Evolutionary conservation across 2,329 filamentous ascomycete species (phyloP).

Genomic region (Penicillium aurantiogriseum): DNA sequence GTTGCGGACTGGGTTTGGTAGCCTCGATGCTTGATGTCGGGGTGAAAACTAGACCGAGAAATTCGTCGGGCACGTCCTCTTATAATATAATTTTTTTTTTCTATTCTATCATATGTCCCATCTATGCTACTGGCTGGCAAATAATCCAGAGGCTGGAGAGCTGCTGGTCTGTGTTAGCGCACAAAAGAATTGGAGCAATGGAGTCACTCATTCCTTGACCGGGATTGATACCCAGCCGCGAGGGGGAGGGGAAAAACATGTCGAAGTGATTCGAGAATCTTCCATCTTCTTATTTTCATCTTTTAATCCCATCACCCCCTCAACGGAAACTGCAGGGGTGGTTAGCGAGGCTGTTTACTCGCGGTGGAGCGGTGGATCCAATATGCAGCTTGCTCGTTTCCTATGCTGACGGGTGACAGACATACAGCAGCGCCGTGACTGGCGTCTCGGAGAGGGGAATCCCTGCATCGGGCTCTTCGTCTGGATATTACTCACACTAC

Average conservation of each 20-base stretch:
- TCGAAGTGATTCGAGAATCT: slow-evolving; percentile 20
- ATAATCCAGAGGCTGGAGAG: slow-evolving; percentile 34
- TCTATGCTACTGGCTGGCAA: slow-evolving; percentile 23
- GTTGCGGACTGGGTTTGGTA: neutral
- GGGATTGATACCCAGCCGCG: slow-evolving; percentile 12
- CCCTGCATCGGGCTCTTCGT: slow-evolving; percentile 1
- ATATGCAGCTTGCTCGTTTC: slow-evolving; percentile 27
- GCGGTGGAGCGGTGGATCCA: slow-evolving; percentile 28
- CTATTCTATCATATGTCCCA: slow-evolving; percentile 5
- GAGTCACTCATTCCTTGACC: slow-evolving; percentile 26
- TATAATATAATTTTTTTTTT: slow-evolving; percentile 15
- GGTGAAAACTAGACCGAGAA: slow-evolving; percentile 11
- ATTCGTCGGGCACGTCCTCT: slow-evolving; percentile 7
- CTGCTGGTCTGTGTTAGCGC: slow-evolving; percentile 33
- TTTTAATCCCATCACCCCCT: slow-evolving; percentile 1
- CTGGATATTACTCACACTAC: neutral
- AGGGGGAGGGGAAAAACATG: neutral
- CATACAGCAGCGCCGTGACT: slow-evolving; percentile 9
- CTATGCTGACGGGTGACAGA: slow-evolving; percentile 7
- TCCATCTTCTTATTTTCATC: slow-evolving; percentile 8
- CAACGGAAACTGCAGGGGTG: slow-evolving; percentile 8
- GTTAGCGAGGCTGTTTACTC: slow-evolving; percentile 5
- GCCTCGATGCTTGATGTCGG: neutral
- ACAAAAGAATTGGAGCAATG: slow-evolving; percentile 28
- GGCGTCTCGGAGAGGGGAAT: slow-evolving; percentile 4